phyloP scores from a whole-genome alignment of 257 asterid species.

The Salvia rosmarinus region DNA sequence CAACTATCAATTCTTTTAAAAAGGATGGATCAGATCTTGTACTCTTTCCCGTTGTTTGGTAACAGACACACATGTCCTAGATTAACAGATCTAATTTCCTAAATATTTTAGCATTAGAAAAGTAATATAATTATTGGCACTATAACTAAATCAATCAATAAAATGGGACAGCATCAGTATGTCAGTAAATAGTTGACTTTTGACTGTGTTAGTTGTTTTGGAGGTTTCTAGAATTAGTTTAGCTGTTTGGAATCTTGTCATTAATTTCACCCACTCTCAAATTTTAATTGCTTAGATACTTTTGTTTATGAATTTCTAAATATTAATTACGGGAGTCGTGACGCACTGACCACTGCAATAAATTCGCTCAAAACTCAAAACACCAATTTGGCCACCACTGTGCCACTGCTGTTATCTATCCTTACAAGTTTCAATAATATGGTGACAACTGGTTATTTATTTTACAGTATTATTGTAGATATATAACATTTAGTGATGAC shows the following conservation, averaged over 20 bases:
- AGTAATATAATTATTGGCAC: background rate
- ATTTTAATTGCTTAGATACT: background rate
- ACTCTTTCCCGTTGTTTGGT: constrained; percentile 33
- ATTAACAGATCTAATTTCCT: constrained; percentile 24
- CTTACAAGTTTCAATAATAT: no score
- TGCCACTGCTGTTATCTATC: no score
- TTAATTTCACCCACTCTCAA: constrained; percentile 43
- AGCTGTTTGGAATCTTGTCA: constrained; percentile 41
- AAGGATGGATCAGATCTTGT: constrained; percentile 43
- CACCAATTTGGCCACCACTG: constrained; percentile 19
- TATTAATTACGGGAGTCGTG: background rate
- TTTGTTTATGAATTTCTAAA: background rate
- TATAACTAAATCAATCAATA: constrained; percentile 2
- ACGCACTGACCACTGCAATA: constrained; percentile 23
- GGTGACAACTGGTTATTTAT: no score
- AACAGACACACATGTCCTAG: constrained; percentile 13
- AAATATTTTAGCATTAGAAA: background rate
- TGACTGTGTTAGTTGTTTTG: constrained; percentile 36
- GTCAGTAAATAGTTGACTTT: constrained; percentile 45
- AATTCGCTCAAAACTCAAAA: constrained; percentile 23
- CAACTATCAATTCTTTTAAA: constrained; percentile 34
- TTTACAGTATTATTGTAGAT: no score
- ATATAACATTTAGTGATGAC: no score
- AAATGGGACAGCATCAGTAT: constrained; percentile 21
- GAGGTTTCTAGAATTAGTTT: constrained; percentile 31